These are phyloP conservation scores for Globisporangium parvum DNA, from an alignment of 352 stramenopile species.

Conservation along the genomic window DNA sequence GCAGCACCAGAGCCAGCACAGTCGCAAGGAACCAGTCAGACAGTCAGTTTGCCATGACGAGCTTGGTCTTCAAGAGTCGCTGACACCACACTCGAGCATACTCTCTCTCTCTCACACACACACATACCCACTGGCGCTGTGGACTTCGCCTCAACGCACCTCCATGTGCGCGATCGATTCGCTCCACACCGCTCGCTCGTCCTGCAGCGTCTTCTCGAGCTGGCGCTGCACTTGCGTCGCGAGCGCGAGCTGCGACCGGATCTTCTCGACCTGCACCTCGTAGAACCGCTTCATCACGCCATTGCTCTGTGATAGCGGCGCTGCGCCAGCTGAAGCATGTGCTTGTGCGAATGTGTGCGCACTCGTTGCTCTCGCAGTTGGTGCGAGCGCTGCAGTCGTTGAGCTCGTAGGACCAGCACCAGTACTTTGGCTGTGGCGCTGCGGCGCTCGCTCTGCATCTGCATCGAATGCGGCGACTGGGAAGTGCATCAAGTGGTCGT, in stretches of 20 bases:
- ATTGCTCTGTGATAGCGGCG: conserved; percentile 10
- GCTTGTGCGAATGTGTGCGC: neutral
- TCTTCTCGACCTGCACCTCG: conserved; percentile 73
- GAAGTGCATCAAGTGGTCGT: conserved; percentile 44
- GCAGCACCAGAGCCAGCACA: too few species aligned
- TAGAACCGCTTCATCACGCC: conserved; percentile 78
- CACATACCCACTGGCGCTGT: neutral
- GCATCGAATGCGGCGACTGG: conserved; percentile 1
- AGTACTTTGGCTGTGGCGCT: neutral
- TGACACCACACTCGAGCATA: too few species aligned
- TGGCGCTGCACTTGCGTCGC: conserved; percentile 40
- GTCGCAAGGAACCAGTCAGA: too few species aligned
- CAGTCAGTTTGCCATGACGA: too few species aligned
- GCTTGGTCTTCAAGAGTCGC: too few species aligned
- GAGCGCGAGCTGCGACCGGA: conserved; percentile 49
- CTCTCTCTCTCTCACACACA: neutral
- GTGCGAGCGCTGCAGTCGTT: neutral
- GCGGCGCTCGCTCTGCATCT: neutral
- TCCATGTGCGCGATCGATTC: conserved; percentile 17
- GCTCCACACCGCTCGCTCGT: conserved; percentile 32
- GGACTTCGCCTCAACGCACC: conserved; percentile 13
- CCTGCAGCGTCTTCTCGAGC: conserved; percentile 36
- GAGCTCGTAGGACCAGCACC: too few species aligned
- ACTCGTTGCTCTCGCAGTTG: neutral
- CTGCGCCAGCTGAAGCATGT: neutral